Percentiles rank a stretch among this genome's conserved stretches.
phyloP scores from a whole-genome alignment of 2,329 filamentous ascomycete species.

The Thyridium curvatum region DNA sequence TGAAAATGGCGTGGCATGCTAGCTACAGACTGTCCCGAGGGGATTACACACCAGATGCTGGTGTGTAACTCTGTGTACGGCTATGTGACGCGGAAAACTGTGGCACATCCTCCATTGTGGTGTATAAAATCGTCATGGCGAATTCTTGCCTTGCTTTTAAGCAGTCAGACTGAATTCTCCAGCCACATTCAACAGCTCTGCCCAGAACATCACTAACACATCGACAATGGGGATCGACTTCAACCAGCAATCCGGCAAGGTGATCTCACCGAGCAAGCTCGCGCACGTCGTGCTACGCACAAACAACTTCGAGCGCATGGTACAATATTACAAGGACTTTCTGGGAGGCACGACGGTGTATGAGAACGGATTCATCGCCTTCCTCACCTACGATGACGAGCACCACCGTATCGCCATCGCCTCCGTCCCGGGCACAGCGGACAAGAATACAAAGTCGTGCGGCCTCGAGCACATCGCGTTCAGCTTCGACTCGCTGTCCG shows the following conservation, averaged over 20 bases:
- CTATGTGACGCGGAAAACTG: too few species aligned
- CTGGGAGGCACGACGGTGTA: slow-evolving; percentile 22
- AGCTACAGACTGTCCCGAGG: too few species aligned
- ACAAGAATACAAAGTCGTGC: slow-evolving; percentile 13
- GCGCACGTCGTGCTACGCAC: slow-evolving; percentile 7
- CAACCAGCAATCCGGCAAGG: slow-evolving; percentile 13
- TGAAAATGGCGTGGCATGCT: too few species aligned
- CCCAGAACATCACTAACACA: not conserved
- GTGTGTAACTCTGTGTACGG: too few species aligned
- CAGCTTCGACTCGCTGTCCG: slow-evolving; percentile 24
- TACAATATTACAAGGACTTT: slow-evolving; percentile 28
- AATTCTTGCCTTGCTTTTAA: too few species aligned
- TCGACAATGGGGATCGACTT: slow-evolving; percentile 27
- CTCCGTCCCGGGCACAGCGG: slow-evolving; percentile 14
- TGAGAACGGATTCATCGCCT: slow-evolving; percentile 20
- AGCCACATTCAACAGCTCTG: not conserved
- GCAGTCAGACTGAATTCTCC: too few species aligned
- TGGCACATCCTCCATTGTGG: too few species aligned
- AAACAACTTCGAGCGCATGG: slow-evolving; percentile 18
- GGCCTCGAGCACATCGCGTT: slow-evolving; percentile 38
- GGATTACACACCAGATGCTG: too few species aligned
- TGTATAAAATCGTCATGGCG: too few species aligned
- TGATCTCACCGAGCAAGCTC: slow-evolving; percentile 3
- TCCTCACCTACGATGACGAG: slow-evolving; percentile 38
- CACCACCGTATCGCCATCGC: slow-evolving; percentile 40